Base-by-base conservation (phyloP, 2,329 filamentous ascomycete genomes). In the Corinectria fuckeliana region DNA sequence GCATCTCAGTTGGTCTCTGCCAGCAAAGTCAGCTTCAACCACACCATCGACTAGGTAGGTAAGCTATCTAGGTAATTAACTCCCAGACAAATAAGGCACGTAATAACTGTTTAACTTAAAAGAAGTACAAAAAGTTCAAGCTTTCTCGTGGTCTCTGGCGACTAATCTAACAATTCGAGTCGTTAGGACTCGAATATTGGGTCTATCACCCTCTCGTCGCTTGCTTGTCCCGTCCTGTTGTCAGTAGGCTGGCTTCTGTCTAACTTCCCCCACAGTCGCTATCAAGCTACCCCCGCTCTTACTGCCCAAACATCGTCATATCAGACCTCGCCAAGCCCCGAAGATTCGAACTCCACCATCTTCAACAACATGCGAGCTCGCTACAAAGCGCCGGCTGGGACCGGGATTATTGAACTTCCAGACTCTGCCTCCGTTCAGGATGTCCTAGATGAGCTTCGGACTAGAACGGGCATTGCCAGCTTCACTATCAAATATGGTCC, bases 401-500 rank as follows among this genome's bases (percentile, higher is more conserved):
- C 88, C 45, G 88, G 88, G 30, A 89, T 87, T 3, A 78, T 96
- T 51, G 85, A 85, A 14, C 79, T 96, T 25, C 80, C 87, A 32
- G 88, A 92, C 54, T 78, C 85, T 61, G 89, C 91, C 51, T 90
- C 86, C 3, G 82, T 92, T 44, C 78, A 78, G 47, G 81, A 88
- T 52, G 80, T 93, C 1, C 78, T 88, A 45, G 72, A 81, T 4
- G 80, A 85, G 49, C 87, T 93, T 69, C 82, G 81, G 50, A 77
- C 84, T 49, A 85, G 86, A 69, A 91, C 91, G 2, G 85, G 85
- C 4, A 81, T 94, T 14, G 70, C 81, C 6, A 80, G 81, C 13
- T 93, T 94, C 71, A 85, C 90, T 41, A 80, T 96, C 62, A 97
- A 95, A 80, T 92, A 90, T 76, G 92, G 92, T 32, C 96, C 91